Conservation (phyloP, 805 yeast genomes). For the Pichia kluyveri region DNA sequence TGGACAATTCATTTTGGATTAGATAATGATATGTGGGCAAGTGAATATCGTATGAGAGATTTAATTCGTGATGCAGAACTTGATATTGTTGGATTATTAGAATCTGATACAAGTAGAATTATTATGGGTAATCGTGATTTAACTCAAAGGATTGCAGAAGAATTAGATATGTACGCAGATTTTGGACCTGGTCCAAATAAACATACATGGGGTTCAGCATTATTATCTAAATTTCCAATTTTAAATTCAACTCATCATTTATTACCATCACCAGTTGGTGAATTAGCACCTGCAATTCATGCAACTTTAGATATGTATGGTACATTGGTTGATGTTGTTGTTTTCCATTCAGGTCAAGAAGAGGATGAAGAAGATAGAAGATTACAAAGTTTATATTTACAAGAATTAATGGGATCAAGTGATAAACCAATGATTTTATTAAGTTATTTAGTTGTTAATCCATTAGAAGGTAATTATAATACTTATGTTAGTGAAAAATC, state of each 20-base stretch:
- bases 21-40: constrained; percentile 97
- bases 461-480: constrained; percentile 83
- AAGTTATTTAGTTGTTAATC: constrained; percentile 85
- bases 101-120: constrained; percentile 87
- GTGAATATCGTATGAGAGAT: constrained; percentile 82
- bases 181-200: constrained; percentile 97
- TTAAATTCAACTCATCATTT: constrained; percentile 83
- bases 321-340: constrained; percentile 80
- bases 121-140: constrained; percentile 94
- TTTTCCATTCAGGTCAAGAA: constrained; percentile 97
- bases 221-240: constrained; percentile 91
- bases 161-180: constrained; percentile 89
- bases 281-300: constrained; percentile 95
- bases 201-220: constrained; percentile 96
- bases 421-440: constrained; percentile 76
- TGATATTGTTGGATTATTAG: constrained; percentile 85
- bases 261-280: constrained; percentile 95
- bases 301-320: constrained; percentile 93
- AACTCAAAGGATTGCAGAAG: constrained; percentile 86
- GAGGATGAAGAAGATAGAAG: constrained; percentile 93
- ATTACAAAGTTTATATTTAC: constrained; percentile 68
- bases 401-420: constrained; percentile 74
- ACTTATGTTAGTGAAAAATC: constrained; percentile 78
- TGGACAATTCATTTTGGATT: constrained; percentile 98
- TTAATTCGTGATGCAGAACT: constrained; percentile 78